Conservation (phyloP, 495 filamentous ascomycete species). For the Aspergillus biplanus region DNA sequence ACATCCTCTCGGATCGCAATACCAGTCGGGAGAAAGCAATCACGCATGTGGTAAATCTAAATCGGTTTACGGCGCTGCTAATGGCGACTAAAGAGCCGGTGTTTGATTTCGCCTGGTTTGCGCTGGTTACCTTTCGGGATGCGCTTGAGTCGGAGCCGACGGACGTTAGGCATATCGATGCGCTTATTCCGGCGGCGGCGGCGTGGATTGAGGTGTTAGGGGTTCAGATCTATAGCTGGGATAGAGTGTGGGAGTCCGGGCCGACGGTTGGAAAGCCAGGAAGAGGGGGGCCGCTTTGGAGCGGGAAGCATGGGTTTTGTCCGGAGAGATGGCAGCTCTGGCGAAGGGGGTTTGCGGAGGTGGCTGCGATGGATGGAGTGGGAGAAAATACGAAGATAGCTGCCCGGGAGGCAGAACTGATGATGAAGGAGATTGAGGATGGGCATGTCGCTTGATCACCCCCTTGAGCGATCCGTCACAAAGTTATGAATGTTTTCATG, state of each 20-base stretch:
- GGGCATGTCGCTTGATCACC: not conserved
- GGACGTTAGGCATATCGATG: not conserved
- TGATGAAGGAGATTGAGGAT: conserved; percentile 22
- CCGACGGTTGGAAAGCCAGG: not conserved
- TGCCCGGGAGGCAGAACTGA: conserved; percentile 12
- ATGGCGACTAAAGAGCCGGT: conserved; percentile 15
- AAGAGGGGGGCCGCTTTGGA: conserved; percentile 23
- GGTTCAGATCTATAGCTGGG: conserved; percentile 15
- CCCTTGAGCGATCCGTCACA: too few species aligned
- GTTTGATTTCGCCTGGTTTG: conserved; percentile 16
- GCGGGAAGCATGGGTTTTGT: conserved; percentile 24
- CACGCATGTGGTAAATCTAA: conserved; percentile 1
- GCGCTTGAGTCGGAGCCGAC: conserved; percentile 9
- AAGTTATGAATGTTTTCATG: too few species aligned
- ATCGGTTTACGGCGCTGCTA: conserved; percentile 16
- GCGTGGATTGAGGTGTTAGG: conserved; percentile 21
- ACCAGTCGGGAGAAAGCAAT: not conserved
- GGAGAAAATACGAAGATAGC: not conserved
- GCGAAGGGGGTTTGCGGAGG: conserved; percentile 22
- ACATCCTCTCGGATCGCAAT: not conserved
- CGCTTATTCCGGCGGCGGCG: conserved; percentile 12
- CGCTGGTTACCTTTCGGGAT: conserved; percentile 8
- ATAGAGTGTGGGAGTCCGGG: conserved; percentile 13
- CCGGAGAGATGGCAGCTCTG: conserved; percentile 24
- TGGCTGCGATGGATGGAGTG: not conserved